phyloP scores from a whole-genome alignment of 129 eudicot species.

The Scalesia atractyloides region DNA sequence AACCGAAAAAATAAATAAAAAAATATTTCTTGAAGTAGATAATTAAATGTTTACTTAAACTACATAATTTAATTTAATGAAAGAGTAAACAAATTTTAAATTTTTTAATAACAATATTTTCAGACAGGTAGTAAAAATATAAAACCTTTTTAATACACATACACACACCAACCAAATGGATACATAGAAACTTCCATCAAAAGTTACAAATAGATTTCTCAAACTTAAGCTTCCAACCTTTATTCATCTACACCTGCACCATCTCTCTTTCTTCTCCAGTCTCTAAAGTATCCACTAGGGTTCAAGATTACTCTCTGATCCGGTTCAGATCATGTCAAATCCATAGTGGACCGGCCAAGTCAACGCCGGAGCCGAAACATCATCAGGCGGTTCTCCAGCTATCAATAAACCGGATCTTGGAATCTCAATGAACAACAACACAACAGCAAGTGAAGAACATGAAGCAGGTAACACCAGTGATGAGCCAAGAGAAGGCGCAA shows the following conservation, averaged over 20 bases:
- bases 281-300: neutral
- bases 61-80: too few species aligned
- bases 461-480: too few species aligned
- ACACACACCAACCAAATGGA: conserved; percentile 24
- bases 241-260: neutral
- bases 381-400: conserved; percentile 33
- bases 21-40: too few species aligned
- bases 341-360: conserved; percentile 64
- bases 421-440: too few species aligned
- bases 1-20: too few species aligned
- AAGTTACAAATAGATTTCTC: conserved; percentile 5
- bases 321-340: conserved; percentile 47
- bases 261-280: conserved; percentile 1
- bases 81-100: too few species aligned
- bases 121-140: neutral
- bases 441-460: too few species aligned
- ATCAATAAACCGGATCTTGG: conserved; percentile 33
- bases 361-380: conserved; percentile 45
- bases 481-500: too few species aligned
- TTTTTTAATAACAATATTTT: too few species aligned
- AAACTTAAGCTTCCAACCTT: neutral
- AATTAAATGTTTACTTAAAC: too few species aligned
- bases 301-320: neutral
- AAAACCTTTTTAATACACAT: conserved; percentile 21
- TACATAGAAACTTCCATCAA: conserved; percentile 6